Conservation (phyloP, 345 rosid genomes). For the Eucalyptus pumila region DNA sequence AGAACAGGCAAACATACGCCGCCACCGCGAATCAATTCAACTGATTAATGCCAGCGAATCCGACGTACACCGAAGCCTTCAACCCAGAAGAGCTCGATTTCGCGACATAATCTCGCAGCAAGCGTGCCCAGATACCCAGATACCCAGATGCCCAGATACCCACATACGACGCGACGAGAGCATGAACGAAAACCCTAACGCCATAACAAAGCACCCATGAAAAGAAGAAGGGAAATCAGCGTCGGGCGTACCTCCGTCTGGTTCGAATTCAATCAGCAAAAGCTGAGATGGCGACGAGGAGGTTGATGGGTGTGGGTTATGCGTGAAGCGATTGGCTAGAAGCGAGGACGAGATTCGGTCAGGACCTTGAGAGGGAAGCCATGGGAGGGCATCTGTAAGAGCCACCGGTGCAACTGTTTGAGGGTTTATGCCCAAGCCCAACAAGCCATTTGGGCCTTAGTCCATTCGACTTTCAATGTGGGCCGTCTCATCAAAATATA, state of each 20-base stretch:
- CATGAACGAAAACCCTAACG: background rate
- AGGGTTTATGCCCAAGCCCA: background rate
- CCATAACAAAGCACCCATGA: background rate
- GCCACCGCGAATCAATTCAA: background rate
- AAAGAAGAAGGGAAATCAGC: background rate
- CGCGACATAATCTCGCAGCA: background rate
- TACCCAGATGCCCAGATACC: background rate
- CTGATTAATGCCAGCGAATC: background rate
- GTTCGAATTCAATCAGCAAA: background rate
- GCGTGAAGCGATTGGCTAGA: background rate
- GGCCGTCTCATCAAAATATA: background rate
- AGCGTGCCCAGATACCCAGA: background rate
- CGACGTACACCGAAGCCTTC: background rate
- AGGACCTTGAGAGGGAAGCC: background rate
- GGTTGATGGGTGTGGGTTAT: background rate
- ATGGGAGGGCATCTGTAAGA: background rate
- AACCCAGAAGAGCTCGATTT: background rate
- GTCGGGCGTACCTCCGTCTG: background rate
- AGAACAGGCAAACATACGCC: background rate
- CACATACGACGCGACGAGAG: background rate
- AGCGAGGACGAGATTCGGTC: background rate
- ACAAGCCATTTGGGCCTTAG: background rate
- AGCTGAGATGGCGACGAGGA: background rate
- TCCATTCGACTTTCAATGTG: background rate
- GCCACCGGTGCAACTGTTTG: background rate